Base-by-base conservation (phyloP, 2,329 filamentous ascomycete genomes). In the Aspergillus sojae region DNA sequence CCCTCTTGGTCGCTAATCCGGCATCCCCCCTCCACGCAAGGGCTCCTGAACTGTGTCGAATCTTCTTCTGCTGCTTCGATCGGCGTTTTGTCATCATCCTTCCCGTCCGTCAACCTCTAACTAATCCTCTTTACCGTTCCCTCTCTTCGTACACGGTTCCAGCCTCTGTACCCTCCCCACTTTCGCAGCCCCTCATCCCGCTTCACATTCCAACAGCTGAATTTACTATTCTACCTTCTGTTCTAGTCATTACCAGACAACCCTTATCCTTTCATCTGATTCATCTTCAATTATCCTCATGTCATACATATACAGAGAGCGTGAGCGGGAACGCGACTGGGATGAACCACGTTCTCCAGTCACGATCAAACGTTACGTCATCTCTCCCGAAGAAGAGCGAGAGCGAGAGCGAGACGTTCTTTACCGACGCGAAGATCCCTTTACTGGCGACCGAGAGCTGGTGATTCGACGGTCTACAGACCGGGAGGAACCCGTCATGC, bases 331-430 rank as follows among this genome's bases (percentile, higher is more conserved):
- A 41, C 76, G 76, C 30, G 75, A 79, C 58, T 81, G 77, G 72
- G 79, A 82, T 63, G 79, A 81, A 50, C 72, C 74, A 65, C 76
- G 78, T 60, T 75, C 77, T 64, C 73, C 75, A 41, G 75, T 80
- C 59, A 81, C 77, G 32, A 83, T 89, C 68, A 86, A 86, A 72
- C 85, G 86, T 70, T 89, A 89, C 79, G 77, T 82, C 68, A 75
- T 83, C 62, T 74, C 78, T 30, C 67, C 76, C 36, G 78, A 80
- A n/a, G 78, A 81, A 52, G 72, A 77, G 52, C 75, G 78, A 58
- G 72, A 75, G 23, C 72, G 78, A 58, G 72, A 75, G 23, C 72
- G 65, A 66, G 70, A 66, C 30, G 67, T 71, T 48, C n/a, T 63
- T 56, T 71, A 70, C 57, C 70, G 74, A 50, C 73, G 75, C 50